These are phyloP conservation scores for Ogataea methanolica DNA, from an alignment of 805 yeast species.

Conservation along the genomic window DNA sequence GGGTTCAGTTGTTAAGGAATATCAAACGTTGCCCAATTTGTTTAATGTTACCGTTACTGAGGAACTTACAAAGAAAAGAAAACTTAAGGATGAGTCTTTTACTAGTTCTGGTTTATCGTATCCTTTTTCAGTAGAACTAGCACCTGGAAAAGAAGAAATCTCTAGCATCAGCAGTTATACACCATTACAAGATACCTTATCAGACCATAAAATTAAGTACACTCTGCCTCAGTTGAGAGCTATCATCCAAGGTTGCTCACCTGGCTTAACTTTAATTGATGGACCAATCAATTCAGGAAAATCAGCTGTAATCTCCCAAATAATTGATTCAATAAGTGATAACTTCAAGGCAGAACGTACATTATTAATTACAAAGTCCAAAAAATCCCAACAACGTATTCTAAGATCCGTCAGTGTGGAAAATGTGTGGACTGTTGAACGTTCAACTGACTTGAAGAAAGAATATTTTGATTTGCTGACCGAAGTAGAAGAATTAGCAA, in stretches of 20 bases:
- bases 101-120: too few relatives aligned
- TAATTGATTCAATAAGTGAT: conserved; percentile 17
- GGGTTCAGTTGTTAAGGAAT: conserved; percentile 16
- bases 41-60: background rate
- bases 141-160: background rate
- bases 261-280: conserved; percentile 15
- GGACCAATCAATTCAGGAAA: conserved; percentile 28
- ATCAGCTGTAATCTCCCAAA: conserved; percentile 24
- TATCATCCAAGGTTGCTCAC: conserved; percentile 2
- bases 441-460: conserved; percentile 19
- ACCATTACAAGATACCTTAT: background rate
- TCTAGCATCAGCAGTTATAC: background rate
- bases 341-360: conserved; percentile 24
- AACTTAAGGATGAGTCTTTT: background rate
- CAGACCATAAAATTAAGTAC: background rate
- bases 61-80: conserved; percentile 4
- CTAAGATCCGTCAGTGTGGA: background rate
- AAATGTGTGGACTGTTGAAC: background rate
- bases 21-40: background rate
- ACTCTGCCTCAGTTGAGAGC: conserved; percentile 3
- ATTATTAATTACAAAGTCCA: conserved; percentile 24
- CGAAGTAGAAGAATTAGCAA: conserved; percentile 29
- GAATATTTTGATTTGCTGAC: conserved; percentile 11
- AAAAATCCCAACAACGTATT: conserved; percentile 11
- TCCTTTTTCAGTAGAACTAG: background rate